Evolutionary conservation across 2,329 filamentous ascomycete genomes (phyloP), one percentile per base, ranked within the genome.

Genomic region (Hypoxylon sp.): DNA sequence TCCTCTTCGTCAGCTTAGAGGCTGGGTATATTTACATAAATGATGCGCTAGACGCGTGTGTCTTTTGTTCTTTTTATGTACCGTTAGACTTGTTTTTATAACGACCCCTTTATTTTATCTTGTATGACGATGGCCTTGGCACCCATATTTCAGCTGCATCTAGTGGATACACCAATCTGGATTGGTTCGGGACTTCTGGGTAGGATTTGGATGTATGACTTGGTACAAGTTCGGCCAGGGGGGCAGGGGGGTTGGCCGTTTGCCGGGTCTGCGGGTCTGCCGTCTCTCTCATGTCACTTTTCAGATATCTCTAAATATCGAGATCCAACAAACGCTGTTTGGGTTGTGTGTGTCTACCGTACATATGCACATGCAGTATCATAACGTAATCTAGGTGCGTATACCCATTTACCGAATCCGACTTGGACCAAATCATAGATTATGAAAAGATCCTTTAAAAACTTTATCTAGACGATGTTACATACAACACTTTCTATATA

Each of bases 311-410:
- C 37, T 42, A 66, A 55, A 63, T 61, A 59, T 66, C 35, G 42
- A 71, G 69, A 71, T 69, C 62, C 59, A 29, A 57, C 48, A 35
- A 35, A 59, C 39, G 35, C 47, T 31, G 47, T 50, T 62, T 52
- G 39, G 48, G 48, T 58, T 60, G 19, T 61, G 54, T 63, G 50
- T 44, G 37, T 44, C 60, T 70, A 70, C 61, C 53, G 54, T 70
- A 70, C 65, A 66, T 69, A 69, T 69, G 67, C 63, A 60, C 50
- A 66, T 66, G 63, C 63, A 63, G 46, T 69, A 59, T 50, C 60
- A 69, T 66, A 66, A 60, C 63, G 54, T 66, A 63, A 66, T 69
- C 26, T 57, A 19, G 22, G 5, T 44, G 47, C 42, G 24, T 47
- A 37, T 59, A 29, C 61, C 29, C 44, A 55, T 67, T 57, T 55